Evolutionary conservation across 495 filamentous ascomycete genomes (phyloP), one percentile per base, ranked within the genome.

Genomic region (Neurospora tetraspora): DNA sequence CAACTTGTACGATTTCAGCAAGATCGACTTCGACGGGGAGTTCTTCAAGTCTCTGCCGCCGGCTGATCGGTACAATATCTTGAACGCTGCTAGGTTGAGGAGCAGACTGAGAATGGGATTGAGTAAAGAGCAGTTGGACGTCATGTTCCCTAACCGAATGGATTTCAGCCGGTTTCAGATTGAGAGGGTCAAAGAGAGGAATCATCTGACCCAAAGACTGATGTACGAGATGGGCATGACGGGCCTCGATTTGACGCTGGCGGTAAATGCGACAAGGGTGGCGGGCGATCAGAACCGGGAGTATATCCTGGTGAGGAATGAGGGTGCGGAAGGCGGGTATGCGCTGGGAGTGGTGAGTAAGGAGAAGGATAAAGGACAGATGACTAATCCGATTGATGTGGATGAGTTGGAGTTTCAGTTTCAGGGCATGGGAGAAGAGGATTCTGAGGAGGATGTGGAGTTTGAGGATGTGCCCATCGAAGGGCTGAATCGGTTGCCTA

Each of bases 71-170:
- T 98, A 99, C 82, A 98, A 98, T 74, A 99, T 99, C 65, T 81
- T 99, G 16, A 98, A 98, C 77, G 95, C 96, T 0, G 96, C 96
- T 0, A 85, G 96, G 72, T 79, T 98, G 69, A 86, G 96, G 71
- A 96, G 92, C 76, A 85, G 96, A 40, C 83, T 99, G 73, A 87
- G 96, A 69, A 98, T 99, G 96, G 96, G 96, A 0, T 87, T 97
- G 77, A 94, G 93, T 70, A 98, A 97, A 81, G 96, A 98, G 75
- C 96, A 99, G 78, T 82, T 99, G 20, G 94, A 98, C 75, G 87
- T 80, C 37, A 98, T 98, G 96, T 99, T 99, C 76, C 96, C 96
- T 0, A 91, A 99, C 78, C 89, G 96, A n/a, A 97, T 98, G 93
- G 96, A 91, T 5, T 99, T 99, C 75, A 97, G 93, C 0, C 90